A percentile compares a stretch with the other conserved stretches of the same genome.
Conservation (phyloP, 768 basidiomycete species). For the Mycena belliarum region DNA sequence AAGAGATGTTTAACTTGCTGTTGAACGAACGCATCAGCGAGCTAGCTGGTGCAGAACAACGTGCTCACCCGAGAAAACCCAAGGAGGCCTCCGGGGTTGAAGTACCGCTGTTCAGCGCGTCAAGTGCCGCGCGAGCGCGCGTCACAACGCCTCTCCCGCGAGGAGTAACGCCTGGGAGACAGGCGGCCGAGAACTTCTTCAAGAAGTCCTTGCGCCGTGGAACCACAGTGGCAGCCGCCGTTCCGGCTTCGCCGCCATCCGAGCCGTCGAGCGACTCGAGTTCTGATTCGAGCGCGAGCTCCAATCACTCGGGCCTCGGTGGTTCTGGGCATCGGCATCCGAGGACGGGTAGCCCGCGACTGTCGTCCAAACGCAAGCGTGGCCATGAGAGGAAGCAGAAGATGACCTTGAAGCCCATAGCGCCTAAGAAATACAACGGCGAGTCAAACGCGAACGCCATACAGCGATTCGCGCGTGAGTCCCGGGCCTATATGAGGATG, state of each 20-base stretch:
- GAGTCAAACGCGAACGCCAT: background rate
- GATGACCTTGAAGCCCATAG: conserved; percentile 1
- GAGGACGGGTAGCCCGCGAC: background rate
- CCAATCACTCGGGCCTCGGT: background rate
- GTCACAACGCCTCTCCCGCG: background rate
- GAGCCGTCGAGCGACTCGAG: background rate
- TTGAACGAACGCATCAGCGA: too few relatives aligned
- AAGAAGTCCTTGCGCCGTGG: background rate
- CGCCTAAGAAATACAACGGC: background rate
- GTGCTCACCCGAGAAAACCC: background rate
- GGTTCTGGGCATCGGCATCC: background rate
- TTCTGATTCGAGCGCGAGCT: background rate
- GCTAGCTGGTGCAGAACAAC: too few relatives aligned
- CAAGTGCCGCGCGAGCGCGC: background rate
- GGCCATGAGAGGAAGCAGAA: background rate
- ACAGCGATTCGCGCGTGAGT: background rate
- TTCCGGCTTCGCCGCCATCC: background rate
- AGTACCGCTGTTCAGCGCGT: background rate
- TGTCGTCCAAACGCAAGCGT: background rate
- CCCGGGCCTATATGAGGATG: background rate
- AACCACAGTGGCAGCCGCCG: background rate
- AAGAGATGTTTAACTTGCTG: too few relatives aligned
- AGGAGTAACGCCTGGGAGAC: background rate
- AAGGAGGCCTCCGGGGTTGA: background rate
- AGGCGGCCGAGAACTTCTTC: background rate